A percentile compares a stretch with the other conserved stretches of the same genome.
These are phyloP conservation scores for Coemansia guatemalensis DNA, from an alignment of 192 early-diverging fungal species.

Conservation along the genomic window DNA sequence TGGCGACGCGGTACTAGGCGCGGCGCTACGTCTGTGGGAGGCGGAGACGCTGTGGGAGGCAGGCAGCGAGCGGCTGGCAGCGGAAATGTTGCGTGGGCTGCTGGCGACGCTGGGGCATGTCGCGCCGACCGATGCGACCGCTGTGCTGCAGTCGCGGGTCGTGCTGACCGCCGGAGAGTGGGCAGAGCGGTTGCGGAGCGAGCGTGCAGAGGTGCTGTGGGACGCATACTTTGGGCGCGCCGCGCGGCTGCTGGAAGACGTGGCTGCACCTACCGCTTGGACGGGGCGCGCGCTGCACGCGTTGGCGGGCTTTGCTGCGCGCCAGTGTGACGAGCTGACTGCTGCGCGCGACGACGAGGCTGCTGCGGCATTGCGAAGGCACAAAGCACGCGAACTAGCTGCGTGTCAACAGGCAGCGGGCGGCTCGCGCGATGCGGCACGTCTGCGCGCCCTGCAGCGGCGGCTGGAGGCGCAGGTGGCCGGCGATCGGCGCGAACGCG, in stretches of 20 bases:
- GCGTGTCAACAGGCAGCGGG: constrained; percentile 33
- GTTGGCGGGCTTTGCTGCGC: constrained; percentile 43
- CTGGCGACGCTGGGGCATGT: constrained; percentile 2
- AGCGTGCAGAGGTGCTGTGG: constrained; percentile 48
- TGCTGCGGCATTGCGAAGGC: constrained; percentile 36
- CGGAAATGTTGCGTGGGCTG: constrained; percentile 35
- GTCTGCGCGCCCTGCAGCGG: constrained; percentile 27
- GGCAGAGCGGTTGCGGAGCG: constrained; percentile 42
- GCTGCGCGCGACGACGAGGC: constrained; percentile 33
- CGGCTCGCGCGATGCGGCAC: constrained; percentile 10
- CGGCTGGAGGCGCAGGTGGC: constrained; percentile 40
- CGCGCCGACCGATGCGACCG: constrained; percentile 13
- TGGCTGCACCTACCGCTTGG: constrained; percentile 35
- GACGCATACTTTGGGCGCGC: constrained; percentile 47
- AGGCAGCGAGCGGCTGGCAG: constrained; percentile 31
- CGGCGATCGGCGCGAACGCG: constrained; percentile 39
- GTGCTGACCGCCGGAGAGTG: constrained; percentile 47
- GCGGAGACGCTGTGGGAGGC: constrained; percentile 52
- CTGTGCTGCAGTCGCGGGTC: constrained; percentile 39
- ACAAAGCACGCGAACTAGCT: constrained; percentile 41
- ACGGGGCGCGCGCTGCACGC: constrained; percentile 47
- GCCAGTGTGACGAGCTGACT: constrained; percentile 46
- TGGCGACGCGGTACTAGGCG: constrained; percentile 14
- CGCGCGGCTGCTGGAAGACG: constrained; percentile 29
- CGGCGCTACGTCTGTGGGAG: constrained; percentile 49